These are phyloP conservation scores for Aegilops sharonensis DNA, from an alignment of 176 grass and related monocot species.

Conservation along the genomic window DNA sequence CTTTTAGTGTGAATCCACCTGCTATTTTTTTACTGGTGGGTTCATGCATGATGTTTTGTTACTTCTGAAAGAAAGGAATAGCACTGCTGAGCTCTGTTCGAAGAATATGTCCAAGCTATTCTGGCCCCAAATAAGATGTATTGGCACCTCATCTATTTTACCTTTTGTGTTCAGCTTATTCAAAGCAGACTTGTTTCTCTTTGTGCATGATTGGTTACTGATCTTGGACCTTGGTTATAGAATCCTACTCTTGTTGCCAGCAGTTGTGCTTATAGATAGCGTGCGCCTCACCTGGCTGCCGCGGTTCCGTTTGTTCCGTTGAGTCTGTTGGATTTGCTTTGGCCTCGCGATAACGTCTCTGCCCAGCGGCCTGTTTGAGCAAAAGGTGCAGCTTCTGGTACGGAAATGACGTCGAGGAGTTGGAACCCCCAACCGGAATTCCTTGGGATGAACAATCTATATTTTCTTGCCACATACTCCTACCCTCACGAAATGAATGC, in stretches of 20 bases:
- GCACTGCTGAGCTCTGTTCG: background rate
- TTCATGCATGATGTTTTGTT: constrained; percentile 3
- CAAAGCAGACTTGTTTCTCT: background rate
- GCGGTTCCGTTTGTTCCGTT: too few species aligned
- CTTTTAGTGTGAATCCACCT: constrained; percentile 18
- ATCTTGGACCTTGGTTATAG: too few species aligned
- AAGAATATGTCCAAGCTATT: background rate
- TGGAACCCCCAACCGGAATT: too few species aligned
- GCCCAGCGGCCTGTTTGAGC: too few species aligned
- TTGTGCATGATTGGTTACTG: background rate
- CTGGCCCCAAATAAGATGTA: background rate
- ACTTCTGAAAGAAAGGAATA: constrained; percentile 14
- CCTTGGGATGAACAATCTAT: background rate
- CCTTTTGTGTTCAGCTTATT: background rate
- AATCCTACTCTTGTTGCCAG: too few species aligned
- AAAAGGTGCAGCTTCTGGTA: too few species aligned
- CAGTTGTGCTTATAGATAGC: too few species aligned
- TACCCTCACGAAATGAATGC: background rate
- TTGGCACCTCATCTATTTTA: too few species aligned
- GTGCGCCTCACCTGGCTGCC: too few species aligned
- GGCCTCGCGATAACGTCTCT: too few species aligned
- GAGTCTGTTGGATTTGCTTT: too few species aligned
- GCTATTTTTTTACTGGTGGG: constrained; percentile 27
- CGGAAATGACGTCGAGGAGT: too few species aligned
- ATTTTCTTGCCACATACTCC: background rate